Base-by-base conservation (phyloP, 1,284 basidiomycete genomes). In the Rhodotorula sp. region DNA sequence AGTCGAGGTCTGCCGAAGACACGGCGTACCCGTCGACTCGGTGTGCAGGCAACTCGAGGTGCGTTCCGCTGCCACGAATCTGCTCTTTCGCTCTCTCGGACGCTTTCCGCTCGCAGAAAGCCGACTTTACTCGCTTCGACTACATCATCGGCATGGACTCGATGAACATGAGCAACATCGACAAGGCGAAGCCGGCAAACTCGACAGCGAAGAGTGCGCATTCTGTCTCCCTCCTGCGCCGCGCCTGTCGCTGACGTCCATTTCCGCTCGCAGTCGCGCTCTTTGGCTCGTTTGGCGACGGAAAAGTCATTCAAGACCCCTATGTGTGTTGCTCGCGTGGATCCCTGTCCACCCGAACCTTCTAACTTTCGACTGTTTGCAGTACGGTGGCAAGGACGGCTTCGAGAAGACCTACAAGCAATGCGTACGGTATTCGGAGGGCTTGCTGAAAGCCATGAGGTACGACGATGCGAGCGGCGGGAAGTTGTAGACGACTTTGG, bases 381-480 rank as follows among this genome's bases (percentile, higher is more conserved):
- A 58, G 50, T 55, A 65, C 50, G 62, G 68, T 11, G 70, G 73
- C 4, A 50, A 51, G 5, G 67, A 65, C 46, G 75, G 75, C 4
- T 76, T 76, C 52, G 74, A 76, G 48, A 67, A 62, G 54, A 64
- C 69, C 3, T 76, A 75, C 54, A 50, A 71, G 53, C 75, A 76
- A 56, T 72, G 74, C 50, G 28, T 72, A 7, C 59, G 34, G 34
- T 76, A 76, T 47, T 59, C 52, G 22, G 69, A 76, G 53, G 74
- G 68, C 0, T 46, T 76, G 22, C 58, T 76, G 30, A 60, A 65
- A 11, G 65, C 71, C 30, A 56, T 76, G 40, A 68, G 71, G 5
- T 72, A 61, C 54, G 63, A 30, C 20, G 40, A 34, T 9, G 58
- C 50, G 22, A 50, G 64, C 16, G 64, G 50, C 6, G 63, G 47